Base-by-base conservation (phyloP, 352 stramenopile genomes). In the Sclerospora graminicola region DNA sequence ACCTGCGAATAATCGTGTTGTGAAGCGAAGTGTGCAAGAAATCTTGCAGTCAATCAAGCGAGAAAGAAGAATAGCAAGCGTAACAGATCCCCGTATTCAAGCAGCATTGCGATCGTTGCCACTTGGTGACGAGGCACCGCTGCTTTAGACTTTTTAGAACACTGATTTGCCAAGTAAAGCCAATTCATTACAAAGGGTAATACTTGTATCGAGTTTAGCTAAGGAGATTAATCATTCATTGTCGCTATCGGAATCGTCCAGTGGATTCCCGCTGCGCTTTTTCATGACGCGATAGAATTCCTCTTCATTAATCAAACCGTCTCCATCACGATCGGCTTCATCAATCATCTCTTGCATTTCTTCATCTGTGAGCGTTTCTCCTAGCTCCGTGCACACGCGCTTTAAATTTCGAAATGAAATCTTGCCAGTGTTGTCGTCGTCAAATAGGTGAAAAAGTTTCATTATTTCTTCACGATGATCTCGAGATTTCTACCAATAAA, bases 261-360 rank as follows among this genome's bases (percentile, higher is more conserved):
- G 60, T 2, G 89, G 89, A 36, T 96, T 94, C 4, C 95, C 89
- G 10, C 82, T 92, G 5, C 89, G 81, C 55, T 97, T 97, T 49
- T 96, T 96, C 91, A 97, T 97, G 23, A 97, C 86, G 8, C 87
- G 78, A 54, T 94, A 96, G 57, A 97, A 97, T 46, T 97, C 91
- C 19, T 97, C 90, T 35, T 96, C 82, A 48, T 95, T 97, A 57
- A 97, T 96, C 14, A 96, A 65, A 0, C 89, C 89, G 51, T 97
- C 90, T 27, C 88, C 78, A 43, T 97, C 88, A 9, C 89, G 73
- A 42, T 97, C 91, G 11, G 90, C 89, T 54, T 97, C 91, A 48
- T 97, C 90, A 40, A 97, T 96, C 89, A 97, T 97, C 48, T 97
- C 88, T 54, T 96, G 84, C 47, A 88, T 84, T 55, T 88, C 75